These are phyloP conservation scores for Magnusiomyces magnusii DNA, from an alignment of 1,139 yeast species.

Conservation along the genomic window DNA sequence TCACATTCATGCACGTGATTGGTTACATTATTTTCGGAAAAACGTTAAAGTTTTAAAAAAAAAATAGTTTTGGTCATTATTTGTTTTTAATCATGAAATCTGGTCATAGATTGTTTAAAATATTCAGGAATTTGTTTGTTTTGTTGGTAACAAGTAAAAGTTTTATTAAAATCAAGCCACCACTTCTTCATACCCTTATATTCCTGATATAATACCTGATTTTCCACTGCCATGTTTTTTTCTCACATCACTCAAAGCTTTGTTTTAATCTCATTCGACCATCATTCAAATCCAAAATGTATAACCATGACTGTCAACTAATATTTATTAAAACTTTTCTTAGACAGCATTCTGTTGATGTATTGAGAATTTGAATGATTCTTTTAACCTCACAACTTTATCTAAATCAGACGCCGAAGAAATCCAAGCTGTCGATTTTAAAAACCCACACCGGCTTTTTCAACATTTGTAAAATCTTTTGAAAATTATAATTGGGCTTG, in stretches of 20 bases:
- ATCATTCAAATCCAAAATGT: conserved; percentile 35
- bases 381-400: conserved; percentile 18
- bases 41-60: too few species aligned
- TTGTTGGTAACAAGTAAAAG: too few species aligned
- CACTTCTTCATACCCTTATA: background rate
- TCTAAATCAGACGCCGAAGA: conserved; percentile 49
- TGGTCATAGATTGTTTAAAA: too few species aligned
- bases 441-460: conserved; percentile 55
- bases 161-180: too few species aligned
- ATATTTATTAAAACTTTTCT: conserved; percentile 32
- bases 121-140: too few species aligned
- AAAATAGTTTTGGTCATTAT: too few species aligned
- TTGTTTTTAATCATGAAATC: too few species aligned
- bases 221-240: conserved; percentile 27
- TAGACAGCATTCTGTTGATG: conserved; percentile 40
- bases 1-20: too few species aligned
- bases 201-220: background rate
- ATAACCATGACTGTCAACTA: conserved; percentile 43
- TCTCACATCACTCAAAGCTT: conserved; percentile 75
- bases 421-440: conserved; percentile 64
- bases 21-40: too few species aligned
- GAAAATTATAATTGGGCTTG: conserved; percentile 66
- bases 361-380: conserved; percentile 60
- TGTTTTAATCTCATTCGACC: conserved; percentile 51
- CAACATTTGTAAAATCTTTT: conserved; percentile 57